Conservation (phyloP, 345 rosid genomes). For the Salix dunnii region DNA sequence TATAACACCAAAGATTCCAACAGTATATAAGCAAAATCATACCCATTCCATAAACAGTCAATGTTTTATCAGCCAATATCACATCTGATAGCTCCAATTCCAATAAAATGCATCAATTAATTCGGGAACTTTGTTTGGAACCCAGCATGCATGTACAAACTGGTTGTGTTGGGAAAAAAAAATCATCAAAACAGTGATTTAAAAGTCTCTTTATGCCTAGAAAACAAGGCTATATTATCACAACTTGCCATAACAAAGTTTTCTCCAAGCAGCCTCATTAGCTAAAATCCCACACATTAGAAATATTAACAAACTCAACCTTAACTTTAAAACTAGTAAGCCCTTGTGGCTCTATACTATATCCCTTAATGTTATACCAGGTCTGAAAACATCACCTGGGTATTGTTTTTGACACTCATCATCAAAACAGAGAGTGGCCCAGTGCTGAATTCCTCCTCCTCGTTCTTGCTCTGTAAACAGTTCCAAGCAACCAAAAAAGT, state of each 20-base stretch:
- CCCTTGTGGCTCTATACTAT: neutral
- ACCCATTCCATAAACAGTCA: neutral
- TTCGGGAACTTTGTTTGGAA: neutral
- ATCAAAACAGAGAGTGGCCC: constrained; percentile 95
- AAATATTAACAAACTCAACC: neutral
- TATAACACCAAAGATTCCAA: neutral
- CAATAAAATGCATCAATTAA: neutral
- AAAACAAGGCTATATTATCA: constrained; percentile 2
- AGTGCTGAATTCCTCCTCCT: constrained; percentile 94
- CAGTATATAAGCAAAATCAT: neutral
- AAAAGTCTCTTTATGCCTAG: neutral
- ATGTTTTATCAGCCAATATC: constrained; percentile 17
- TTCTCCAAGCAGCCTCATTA: constrained; percentile 1
- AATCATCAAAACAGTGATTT: neutral
- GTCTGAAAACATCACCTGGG: constrained; percentile 54
- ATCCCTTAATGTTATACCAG: neutral
- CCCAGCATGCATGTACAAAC: neutral
- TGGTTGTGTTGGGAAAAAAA: constrained; percentile 7
- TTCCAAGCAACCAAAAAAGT: neutral
- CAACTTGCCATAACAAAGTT: constrained; percentile 5
- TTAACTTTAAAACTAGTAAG: neutral
- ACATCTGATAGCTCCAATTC: constrained; percentile 10
- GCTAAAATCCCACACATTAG: neutral
- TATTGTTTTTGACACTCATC: constrained; percentile 97
- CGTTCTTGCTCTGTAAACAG: constrained; percentile 43